Base-by-base conservation (phyloP, 2,329 filamentous ascomycete species). In the Knufia petricola region DNA sequence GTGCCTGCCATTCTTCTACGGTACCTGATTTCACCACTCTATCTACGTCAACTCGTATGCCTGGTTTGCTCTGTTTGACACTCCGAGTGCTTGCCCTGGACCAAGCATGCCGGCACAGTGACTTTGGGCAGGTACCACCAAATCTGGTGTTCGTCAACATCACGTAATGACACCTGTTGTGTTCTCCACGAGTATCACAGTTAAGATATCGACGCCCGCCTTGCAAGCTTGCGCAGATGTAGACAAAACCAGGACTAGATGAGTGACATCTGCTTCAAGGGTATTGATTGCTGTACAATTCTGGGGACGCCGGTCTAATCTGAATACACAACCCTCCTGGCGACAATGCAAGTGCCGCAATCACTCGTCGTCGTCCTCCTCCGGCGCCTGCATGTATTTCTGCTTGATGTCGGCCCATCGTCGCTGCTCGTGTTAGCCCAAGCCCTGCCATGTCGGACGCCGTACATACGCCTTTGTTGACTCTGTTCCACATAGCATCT, bases 401-500 rank as follows among this genome's bases (percentile, higher is more conserved):
- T 82, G 74, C 74, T 94, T 90, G 75, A 98, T 95, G 69, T 98
- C 92, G 79, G 95, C 95, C 92, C 92, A 96, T 94, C 95, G 90
- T 64, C 90, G 87, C 90, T 96, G 64, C 60, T 51, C 9, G 13
- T 46, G 51, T 46, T 50, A 41, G 49, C 34, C 31, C 20, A 8
- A n/a, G 32, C 26, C 30, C 12, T 13, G 19, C 34, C 36, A 37
- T 41, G 12, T 13, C 15, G 46, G 34, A 40, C 21, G 10, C 15
- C n/a, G 45, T 20, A 82, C 86, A 64, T 87, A 95, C 90, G 63
- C 92, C 92, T 63, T 77, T 79, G 81, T 98, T 98, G 67, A 89
- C 70, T 66, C 70, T 77, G 69, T 98, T 87, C 92, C 92, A 98
- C 67, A 95, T 42, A 31, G 48, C 26, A 72, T 94, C 85, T 69